Evolutionary conservation across 2,329 filamentous ascomycete species (phyloP).

Genomic region (Pseudocercospora musae): DNA sequence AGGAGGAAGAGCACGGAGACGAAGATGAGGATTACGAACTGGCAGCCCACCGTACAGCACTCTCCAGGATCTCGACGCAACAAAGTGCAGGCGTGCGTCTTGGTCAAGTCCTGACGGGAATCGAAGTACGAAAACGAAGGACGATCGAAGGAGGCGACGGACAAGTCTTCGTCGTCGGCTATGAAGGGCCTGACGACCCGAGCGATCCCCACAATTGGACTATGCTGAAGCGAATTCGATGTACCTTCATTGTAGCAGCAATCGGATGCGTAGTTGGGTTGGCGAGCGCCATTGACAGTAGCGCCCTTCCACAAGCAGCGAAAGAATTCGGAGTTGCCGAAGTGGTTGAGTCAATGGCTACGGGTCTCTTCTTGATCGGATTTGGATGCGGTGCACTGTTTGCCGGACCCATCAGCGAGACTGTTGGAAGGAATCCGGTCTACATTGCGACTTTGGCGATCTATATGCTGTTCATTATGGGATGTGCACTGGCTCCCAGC

Average conservation of each 20-base stretch:
- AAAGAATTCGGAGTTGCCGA: conserved; percentile 48
- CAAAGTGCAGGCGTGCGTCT: conserved; percentile 35
- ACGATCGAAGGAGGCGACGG: conserved; percentile 38
- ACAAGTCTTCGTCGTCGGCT: conserved; percentile 40
- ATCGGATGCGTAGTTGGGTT: conserved; percentile 53
- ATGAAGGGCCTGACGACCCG: conserved; percentile 36
- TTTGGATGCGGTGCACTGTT: conserved; percentile 50
- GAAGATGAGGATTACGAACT: conserved; percentile 25
- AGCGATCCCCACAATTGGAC: conserved; percentile 41
- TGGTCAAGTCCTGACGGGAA: conserved; percentile 36
- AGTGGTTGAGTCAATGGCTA: conserved; percentile 51
- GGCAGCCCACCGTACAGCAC: conserved; percentile 17
- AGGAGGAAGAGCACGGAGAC: conserved; percentile 24
- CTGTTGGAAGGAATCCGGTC: conserved; percentile 43
- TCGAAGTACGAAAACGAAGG: conserved; percentile 36
- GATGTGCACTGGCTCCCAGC: conserved; percentile 46
- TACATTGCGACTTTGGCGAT: conserved; percentile 47
- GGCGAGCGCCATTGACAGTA: conserved; percentile 54
- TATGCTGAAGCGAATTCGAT: conserved; percentile 28
- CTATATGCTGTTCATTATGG: conserved; percentile 51
- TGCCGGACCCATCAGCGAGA: conserved; percentile 50
- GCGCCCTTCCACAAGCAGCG: conserved; percentile 46
- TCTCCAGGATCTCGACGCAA: conserved; percentile 32
- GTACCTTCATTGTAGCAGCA: conserved; percentile 35
- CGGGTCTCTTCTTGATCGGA: conserved; percentile 39